Evolutionary conservation across 2,329 filamentous ascomycete species (phyloP), one percentile per base, ranked within the genome.

Genomic region (Aquanectria penicillioides): DNA sequence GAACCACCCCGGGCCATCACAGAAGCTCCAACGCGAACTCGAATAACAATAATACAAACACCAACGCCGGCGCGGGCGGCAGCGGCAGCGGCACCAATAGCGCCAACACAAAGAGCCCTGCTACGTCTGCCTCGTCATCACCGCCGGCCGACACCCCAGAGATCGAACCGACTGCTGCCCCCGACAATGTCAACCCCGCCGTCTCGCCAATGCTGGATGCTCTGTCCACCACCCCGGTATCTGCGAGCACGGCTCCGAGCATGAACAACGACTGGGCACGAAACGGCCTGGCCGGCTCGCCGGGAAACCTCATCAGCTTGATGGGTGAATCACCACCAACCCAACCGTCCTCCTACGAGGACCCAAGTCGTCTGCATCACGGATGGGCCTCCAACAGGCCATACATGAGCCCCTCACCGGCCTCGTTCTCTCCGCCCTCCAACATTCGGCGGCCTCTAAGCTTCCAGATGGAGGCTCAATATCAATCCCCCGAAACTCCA

Each of bases 301-400:
- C 82, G n/a, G 77, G 80, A 47, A 84, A 84, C 58, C 74, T 83
- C 55, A 82, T 83, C 62, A 82, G 76, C 68, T 69, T 84, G 57
- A 76, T 77, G 70, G 81, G 80, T 51, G 82, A 84, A 62, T 84
- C 82, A 18, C 82, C 82, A 43, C 82, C 82, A 3, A 84, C 81
- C 15, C 80, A 81, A 41, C 81, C 81, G 13, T 83, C 81, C 17
- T 83, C 81, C 2, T 83, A 82, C 62, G 81, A 83, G 65, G 81
- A 83, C 60, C 71, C 77, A 6, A 67, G 76, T 49, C 78, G 77
- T 29, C 69, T 79, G 41, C 74, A 78, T 34, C 79, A 80, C 56
- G 66, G 78, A 75, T 68, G 80, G 81, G 76, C 73, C 79, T 78
- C 78, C 60, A 74, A 84, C 57, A 75, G 81, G 22, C 75, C 78